These are phyloP conservation scores for Malassezia psittaci DNA, from an alignment of 1,284 basidiomycete species.

Conservation along the genomic window DNA sequence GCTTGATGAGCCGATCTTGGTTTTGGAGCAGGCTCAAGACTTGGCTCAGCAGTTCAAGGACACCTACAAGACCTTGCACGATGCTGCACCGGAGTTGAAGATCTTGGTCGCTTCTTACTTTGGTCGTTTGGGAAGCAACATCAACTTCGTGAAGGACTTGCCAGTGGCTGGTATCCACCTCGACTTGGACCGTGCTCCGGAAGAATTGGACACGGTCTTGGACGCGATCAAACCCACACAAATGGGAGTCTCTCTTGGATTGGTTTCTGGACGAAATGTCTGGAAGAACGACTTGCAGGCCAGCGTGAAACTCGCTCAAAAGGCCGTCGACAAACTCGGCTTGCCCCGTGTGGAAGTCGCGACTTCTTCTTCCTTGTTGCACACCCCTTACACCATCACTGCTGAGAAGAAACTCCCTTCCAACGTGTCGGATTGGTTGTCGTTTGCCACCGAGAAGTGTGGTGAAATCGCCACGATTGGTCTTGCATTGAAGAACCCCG, in stretches of 20 bases:
- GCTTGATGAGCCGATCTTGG: constrained; percentile 92
- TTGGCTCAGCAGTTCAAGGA: constrained; percentile 71
- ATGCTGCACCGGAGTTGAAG: constrained; percentile 65
- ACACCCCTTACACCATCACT: constrained; percentile 90
- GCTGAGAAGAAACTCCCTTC: constrained; percentile 83
- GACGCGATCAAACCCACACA: constrained; percentile 57
- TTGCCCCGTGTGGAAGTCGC: constrained; percentile 71
- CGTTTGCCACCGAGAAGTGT: constrained; percentile 95
- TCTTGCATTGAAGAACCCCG: constrained; percentile 36
- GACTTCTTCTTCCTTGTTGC: constrained; percentile 93
- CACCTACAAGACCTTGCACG: constrained; percentile 71
- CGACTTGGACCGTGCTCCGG: constrained; percentile 79
- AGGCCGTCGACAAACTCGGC: constrained; percentile 53
- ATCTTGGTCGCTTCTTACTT: constrained; percentile 88
- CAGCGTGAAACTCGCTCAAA: constrained; percentile 72
- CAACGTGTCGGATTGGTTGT: constrained; percentile 96
- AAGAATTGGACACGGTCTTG: constrained; percentile 74
- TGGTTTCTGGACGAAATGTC: constrained; percentile 98
- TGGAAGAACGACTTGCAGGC: constrained; percentile 95
- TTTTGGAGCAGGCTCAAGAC: constrained; percentile 71
- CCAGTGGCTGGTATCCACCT: constrained; percentile 91
- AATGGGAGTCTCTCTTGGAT: constrained; percentile 79
- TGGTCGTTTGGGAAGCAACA: constrained; percentile 84
- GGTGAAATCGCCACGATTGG: constrained; percentile 81
- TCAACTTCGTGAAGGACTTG: constrained; percentile 81